A percentile compares a stretch with the other conserved stretches of the same genome.
Evolutionary conservation across 345 rosid genomes (phyloP).

Genomic region (Populus davidiana): DNA sequence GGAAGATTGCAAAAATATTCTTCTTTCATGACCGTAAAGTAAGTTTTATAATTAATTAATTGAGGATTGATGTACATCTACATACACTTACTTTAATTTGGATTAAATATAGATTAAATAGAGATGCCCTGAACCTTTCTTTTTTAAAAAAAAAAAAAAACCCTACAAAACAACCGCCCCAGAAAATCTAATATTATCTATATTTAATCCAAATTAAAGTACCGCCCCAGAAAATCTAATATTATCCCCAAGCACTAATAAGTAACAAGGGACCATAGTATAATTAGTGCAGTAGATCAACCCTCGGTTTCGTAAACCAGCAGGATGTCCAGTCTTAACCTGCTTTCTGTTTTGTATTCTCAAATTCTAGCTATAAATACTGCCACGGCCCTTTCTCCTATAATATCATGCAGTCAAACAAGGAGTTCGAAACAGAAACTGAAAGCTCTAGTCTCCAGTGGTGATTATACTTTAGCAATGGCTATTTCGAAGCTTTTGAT

Average conservation of each 20-base stretch:
- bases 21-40: not conserved
- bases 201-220: no score
- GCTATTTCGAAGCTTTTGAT: slow-evolving; percentile 29
- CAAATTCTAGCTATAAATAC: slow-evolving; percentile 19
- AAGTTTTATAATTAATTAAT: not conserved
- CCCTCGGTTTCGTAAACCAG: not conserved
- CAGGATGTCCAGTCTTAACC: not conserved
- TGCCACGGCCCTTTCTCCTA: not conserved
- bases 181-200: not conserved
- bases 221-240: not conserved
- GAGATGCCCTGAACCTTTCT: not conserved
- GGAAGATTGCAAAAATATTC: not conserved
- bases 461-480: slow-evolving; percentile 21
- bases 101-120: no score
- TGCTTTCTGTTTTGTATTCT: not conserved
- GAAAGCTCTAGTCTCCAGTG: not conserved
- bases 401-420: not conserved
- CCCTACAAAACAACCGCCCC: not conserved
- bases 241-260: not conserved
- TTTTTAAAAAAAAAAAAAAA: not conserved
- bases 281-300: not conserved
- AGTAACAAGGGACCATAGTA: not conserved
- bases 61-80: no score
- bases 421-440: not conserved
- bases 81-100: no score